phyloP scores from a whole-genome alignment of 2,329 filamentous ascomycete genomes.

The Simplicillium sp. region DNA sequence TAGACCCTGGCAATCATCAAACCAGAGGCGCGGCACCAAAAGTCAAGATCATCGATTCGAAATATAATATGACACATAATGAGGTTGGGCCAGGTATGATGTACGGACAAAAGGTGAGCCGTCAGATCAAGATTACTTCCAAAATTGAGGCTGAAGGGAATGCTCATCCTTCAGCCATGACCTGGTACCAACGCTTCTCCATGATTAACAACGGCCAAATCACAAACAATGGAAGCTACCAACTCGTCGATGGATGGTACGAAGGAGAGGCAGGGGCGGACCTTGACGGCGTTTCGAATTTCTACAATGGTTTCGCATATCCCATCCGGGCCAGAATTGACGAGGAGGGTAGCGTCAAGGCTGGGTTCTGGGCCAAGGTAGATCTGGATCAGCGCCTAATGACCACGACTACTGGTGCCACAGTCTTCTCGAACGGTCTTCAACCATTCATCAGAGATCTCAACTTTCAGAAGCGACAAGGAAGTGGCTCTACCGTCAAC shows the following conservation, averaged over 20 bases:
- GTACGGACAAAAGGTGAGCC: constrained; percentile 41
- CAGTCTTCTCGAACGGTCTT: constrained; percentile 48
- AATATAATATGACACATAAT: constrained; percentile 22
- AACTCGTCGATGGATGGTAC: constrained; percentile 20
- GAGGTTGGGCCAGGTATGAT: constrained; percentile 33
- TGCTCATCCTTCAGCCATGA: constrained; percentile 12
- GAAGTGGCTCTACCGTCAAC: constrained; percentile 20
- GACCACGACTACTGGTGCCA: constrained; percentile 24
- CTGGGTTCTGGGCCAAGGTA: constrained; percentile 16
- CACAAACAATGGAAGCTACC: constrained; percentile 22
- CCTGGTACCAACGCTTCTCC: constrained; percentile 50
- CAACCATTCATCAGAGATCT: constrained; percentile 39
- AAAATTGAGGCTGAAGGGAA: constrained; percentile 19
- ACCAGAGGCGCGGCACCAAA: constrained; percentile 37
- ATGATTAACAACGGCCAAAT: constrained; percentile 44
- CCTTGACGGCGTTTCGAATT: background rate
- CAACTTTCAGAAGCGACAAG: constrained; percentile 6
- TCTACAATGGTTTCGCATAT: constrained; percentile 7
- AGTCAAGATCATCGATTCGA: constrained; percentile 23
- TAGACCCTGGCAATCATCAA: constrained; percentile 39
- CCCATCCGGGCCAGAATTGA: constrained; percentile 5
- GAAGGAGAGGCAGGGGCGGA: constrained; percentile 7
- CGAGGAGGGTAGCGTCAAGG: constrained; percentile 2
- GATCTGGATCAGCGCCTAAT: constrained; percentile 29
- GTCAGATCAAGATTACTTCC: constrained; percentile 51